A percentile compares a stretch with the other conserved stretches of the same genome.
These are phyloP conservation scores for Fonsecaea monophora DNA, from an alignment of 2,329 filamentous ascomycete species.

Conservation along the genomic window DNA sequence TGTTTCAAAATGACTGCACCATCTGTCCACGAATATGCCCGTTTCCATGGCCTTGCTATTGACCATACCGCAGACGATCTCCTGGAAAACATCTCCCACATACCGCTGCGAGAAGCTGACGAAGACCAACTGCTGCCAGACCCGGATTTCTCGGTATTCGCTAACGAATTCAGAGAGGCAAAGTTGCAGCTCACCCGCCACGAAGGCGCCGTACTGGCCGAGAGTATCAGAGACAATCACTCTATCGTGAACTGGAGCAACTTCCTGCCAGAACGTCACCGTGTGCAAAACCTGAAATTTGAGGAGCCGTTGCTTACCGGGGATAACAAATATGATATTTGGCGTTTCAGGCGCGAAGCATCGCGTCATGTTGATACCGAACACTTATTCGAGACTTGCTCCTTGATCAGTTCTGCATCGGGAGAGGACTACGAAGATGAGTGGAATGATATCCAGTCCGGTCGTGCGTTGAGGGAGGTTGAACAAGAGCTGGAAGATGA, in stretches of 20 bases:
- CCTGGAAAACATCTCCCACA: constrained; percentile 30
- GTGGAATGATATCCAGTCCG: constrained; percentile 22
- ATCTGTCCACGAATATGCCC: constrained; percentile 56
- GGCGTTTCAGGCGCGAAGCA: constrained; percentile 44
- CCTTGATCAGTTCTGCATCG: not conserved
- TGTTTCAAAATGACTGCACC: constrained; percentile 42
- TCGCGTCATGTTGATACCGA: not conserved
- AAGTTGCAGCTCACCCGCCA: constrained; percentile 47
- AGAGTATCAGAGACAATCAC: constrained; percentile 39
- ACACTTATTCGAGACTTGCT: constrained; percentile 4
- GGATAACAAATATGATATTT: constrained; percentile 55
- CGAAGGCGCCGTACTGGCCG: constrained; percentile 44
- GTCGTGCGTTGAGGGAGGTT: constrained; percentile 6
- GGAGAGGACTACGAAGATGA: constrained; percentile 21
- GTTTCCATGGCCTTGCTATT: constrained; percentile 52
- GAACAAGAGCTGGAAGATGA: constrained; percentile 21
- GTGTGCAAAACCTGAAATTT: constrained; percentile 47
- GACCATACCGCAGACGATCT: constrained; percentile 47
- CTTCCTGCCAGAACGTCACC: constrained; percentile 38
- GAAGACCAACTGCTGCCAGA: constrained; percentile 36
- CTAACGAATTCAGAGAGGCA: constrained; percentile 41
- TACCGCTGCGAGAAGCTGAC: constrained; percentile 1
- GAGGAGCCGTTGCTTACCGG: constrained; percentile 53
- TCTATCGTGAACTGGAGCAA: constrained; percentile 33
- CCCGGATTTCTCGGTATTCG: constrained; percentile 38